Evolutionary conservation across 371 early-diverging fungal genomes (phyloP).

Genomic region (Mortierella sp.): DNA sequence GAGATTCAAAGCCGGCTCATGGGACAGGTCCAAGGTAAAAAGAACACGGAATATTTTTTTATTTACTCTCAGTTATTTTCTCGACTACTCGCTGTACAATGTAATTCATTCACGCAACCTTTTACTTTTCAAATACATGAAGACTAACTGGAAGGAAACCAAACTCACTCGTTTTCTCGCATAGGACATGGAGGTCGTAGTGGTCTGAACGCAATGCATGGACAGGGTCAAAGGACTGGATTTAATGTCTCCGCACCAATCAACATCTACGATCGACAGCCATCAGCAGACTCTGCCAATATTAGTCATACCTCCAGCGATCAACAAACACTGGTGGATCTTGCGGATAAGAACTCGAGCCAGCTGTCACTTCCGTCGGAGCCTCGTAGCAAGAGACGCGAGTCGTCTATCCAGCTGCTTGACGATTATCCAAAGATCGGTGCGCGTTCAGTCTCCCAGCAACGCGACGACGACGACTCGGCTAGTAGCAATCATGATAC

Average conservation of each 20-base stretch:
- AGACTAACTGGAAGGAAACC: neutral
- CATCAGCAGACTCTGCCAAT: neutral
- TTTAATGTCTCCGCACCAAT: conserved; percentile 19
- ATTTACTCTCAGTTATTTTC: neutral
- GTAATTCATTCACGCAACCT: neutral
- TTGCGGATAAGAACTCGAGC: conserved; percentile 24
- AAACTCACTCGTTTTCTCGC: too few species aligned
- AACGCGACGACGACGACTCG: conserved; percentile 41
- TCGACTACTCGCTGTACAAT: too few species aligned
- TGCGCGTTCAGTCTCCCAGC: conserved; percentile 43
- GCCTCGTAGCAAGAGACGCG: conserved; percentile 31
- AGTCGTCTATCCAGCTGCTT: conserved; percentile 27
- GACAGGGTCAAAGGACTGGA: conserved; percentile 3
- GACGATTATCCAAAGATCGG: conserved; percentile 52
- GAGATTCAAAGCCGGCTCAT: conserved; percentile 48
- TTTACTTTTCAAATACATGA: neutral
- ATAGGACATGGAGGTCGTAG: conserved; percentile 23
- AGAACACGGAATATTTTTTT: neutral
- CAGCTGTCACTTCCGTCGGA: conserved; percentile 44
- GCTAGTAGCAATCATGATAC: conserved; percentile 13
- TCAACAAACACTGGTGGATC: conserved; percentile 9
- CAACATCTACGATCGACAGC: conserved; percentile 3
- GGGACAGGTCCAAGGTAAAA: conserved; percentile 50
- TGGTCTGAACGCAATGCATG: conserved; percentile 25
- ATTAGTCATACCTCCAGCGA: conserved; percentile 17